phyloP scores from a whole-genome alignment of 2,329 filamentous ascomycete species.

The Endothia cerciana region DNA sequence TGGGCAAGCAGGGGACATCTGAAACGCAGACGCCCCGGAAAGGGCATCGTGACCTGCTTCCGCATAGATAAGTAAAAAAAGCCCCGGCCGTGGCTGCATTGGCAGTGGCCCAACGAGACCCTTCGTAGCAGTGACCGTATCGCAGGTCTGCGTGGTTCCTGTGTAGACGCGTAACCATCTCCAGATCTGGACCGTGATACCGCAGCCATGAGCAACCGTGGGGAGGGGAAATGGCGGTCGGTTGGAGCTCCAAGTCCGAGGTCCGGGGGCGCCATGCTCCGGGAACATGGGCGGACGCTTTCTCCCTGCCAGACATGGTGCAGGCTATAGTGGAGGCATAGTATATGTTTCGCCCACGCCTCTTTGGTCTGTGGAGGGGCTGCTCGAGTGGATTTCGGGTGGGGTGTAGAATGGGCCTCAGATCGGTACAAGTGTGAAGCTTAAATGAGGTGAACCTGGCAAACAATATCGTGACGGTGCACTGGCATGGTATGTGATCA shows the following conservation, averaged over 20 bases:
- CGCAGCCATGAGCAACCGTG: not conserved
- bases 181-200: not conserved
- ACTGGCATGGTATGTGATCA: not conserved
- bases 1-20: slow-evolving; percentile 10
- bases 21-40: slow-evolving; percentile 18
- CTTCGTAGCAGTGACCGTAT: not conserved
- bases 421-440: too few species aligned
- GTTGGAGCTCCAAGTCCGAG: not conserved
- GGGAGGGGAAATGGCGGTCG: slow-evolving; percentile 1
- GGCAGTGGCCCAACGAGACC: not conserved
- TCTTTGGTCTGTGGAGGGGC: not conserved
- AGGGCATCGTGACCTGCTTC: not conserved
- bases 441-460: not conserved
- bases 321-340: not conserved
- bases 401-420: not conserved
- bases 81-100: not conserved
- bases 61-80: slow-evolving; percentile 2
- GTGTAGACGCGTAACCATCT: not conserved
- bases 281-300: not conserved
- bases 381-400: not conserved
- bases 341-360: not conserved
- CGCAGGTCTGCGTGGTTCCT: not conserved
- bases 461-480: not conserved
- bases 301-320: not conserved
- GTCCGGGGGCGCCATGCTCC: slow-evolving; percentile 6